Conservation (phyloP, 768 basidiomycete species). For the Termitomyces sp. region DNA sequence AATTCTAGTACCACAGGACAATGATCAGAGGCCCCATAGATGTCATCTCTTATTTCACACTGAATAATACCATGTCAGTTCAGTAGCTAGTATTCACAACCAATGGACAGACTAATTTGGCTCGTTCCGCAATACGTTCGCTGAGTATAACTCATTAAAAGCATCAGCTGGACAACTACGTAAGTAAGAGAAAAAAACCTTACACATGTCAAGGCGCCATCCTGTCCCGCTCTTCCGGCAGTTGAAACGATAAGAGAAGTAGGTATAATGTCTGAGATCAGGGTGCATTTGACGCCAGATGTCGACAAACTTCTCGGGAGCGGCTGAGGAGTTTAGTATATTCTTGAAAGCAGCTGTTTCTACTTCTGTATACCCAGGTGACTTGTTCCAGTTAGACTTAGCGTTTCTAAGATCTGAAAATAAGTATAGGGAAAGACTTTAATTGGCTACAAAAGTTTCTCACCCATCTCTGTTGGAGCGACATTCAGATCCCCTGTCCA, state of each 20-base stretch:
- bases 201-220: constrained; percentile 88
- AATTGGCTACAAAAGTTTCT: not conserved
- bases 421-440: not conserved
- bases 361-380: constrained; percentile 76
- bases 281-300: constrained; percentile 76
- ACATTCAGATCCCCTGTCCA: constrained; percentile 90
- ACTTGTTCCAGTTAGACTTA: constrained; percentile 82
- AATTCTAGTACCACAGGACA: constrained; percentile 73
- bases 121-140: constrained; percentile 57
- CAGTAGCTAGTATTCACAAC: not conserved
- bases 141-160: constrained; percentile 61
- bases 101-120: constrained; percentile 44
- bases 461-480: constrained; percentile 72
- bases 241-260: constrained; percentile 81
- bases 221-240: constrained; percentile 77
- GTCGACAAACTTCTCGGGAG: constrained; percentile 57
- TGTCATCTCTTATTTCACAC: constrained; percentile 84
- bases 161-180: not conserved
- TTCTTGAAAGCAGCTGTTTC: constrained; percentile 74
- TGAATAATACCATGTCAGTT: constrained; percentile 13
- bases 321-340: constrained; percentile 52
- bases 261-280: constrained; percentile 69
- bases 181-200: constrained; percentile 6
- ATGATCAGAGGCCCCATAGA: constrained; percentile 87
- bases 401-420: constrained; percentile 60